These are phyloP conservation scores for Phlebopus sp. DNA, from an alignment of 1,284 basidiomycete species.

Conservation along the genomic window DNA sequence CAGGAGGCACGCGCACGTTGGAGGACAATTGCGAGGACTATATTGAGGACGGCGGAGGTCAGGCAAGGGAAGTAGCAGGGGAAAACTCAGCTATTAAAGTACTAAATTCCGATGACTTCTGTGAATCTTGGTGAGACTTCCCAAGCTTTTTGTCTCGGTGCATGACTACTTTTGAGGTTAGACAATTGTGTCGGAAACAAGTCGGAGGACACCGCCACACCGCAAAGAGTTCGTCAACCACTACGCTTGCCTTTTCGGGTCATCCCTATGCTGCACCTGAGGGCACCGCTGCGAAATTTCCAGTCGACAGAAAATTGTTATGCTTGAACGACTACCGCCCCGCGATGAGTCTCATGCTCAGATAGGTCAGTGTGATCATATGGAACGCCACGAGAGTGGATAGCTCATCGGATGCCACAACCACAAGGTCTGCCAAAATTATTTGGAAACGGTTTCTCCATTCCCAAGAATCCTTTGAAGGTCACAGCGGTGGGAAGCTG, in stretches of 20 bases:
- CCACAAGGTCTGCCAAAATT: too few species aligned
- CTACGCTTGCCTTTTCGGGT: slow-evolving; percentile 23
- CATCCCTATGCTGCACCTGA: background rate
- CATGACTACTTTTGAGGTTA: background rate
- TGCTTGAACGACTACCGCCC: too few species aligned
- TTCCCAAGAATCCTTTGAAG: too few species aligned
- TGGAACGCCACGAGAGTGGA: too few species aligned
- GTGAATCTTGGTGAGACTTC: background rate
- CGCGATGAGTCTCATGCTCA: too few species aligned
- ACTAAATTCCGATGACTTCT: background rate
- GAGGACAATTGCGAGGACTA: slow-evolving; percentile 3
- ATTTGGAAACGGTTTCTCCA: too few species aligned
- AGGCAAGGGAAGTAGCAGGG: background rate
- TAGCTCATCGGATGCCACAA: too few species aligned
- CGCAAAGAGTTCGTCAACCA: slow-evolving; percentile 10
- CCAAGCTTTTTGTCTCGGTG: slow-evolving; percentile 17
- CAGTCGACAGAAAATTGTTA: background rate
- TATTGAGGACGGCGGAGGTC: background rate
- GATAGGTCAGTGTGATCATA: too few species aligned
- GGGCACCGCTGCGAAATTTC: background rate
- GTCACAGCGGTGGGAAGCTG: too few species aligned
- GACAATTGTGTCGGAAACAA: slow-evolving; percentile 23
- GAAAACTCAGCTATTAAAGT: background rate
- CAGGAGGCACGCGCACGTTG: background rate
- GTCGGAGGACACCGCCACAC: slow-evolving; percentile 18